These are phyloP conservation scores for Strobilomyces echinocephalus DNA, from an alignment of 768 basidiomycete species.

Conservation along the genomic window DNA sequence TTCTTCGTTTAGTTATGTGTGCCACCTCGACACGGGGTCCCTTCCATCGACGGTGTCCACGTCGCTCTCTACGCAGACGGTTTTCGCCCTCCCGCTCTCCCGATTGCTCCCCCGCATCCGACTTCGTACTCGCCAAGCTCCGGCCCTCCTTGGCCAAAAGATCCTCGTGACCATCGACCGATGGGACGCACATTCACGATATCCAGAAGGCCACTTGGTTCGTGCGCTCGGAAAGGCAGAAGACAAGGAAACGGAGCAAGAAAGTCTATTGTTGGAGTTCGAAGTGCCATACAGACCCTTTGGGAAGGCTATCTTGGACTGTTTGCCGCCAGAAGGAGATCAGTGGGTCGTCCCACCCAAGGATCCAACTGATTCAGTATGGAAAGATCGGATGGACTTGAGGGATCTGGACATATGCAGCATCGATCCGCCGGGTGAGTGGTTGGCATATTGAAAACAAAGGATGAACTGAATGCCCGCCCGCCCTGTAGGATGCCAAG, in stretches of 20 bases:
- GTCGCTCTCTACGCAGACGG: constrained; percentile 81
- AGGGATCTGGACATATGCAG: constrained; percentile 85
- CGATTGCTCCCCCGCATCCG: constrained; percentile 90
- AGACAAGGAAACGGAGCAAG: constrained; percentile 94
- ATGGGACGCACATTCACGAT: constrained; percentile 83
- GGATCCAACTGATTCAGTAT: constrained; percentile 43
- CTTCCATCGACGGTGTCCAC: constrained; percentile 73
- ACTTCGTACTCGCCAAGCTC: constrained; percentile 91
- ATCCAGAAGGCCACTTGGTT: constrained; percentile 97
- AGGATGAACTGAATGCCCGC: constrained; percentile 7
- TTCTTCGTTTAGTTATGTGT: constrained; percentile 64
- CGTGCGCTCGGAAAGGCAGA: constrained; percentile 86
- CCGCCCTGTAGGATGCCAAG: constrained; percentile 72
- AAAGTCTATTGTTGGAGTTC: constrained; percentile 88
- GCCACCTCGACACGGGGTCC: constrained; percentile 89
- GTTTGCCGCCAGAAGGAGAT: constrained; percentile 86
- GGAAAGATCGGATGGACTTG: constrained; percentile 86
- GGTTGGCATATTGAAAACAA: not conserved
- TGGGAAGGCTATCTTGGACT: constrained; percentile 90
- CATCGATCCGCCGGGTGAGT: constrained; percentile 89
- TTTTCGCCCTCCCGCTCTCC: constrained; percentile 92
- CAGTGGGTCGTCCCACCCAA: constrained; percentile 90
- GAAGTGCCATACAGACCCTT: constrained; percentile 96
- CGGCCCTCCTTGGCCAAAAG: constrained; percentile 83
- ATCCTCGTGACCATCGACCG: constrained; percentile 93